Base-by-base conservation (phyloP, 495 filamentous ascomycete genomes). In the Penicillium paradoxum region DNA sequence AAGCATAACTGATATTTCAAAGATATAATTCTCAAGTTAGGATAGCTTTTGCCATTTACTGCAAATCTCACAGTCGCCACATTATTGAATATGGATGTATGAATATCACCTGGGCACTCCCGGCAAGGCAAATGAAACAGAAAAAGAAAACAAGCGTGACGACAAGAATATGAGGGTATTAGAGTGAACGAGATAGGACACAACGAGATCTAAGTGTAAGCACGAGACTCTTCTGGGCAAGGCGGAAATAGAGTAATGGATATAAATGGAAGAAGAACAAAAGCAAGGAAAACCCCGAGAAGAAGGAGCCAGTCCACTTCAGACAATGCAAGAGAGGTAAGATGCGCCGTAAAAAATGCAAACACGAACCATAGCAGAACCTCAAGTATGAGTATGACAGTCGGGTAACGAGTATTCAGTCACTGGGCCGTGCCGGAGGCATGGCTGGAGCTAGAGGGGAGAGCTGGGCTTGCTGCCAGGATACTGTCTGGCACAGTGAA, bases 271-370 rank as follows among this genome's bases (percentile, higher is more conserved):
- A n/a, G 18, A 45, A 17, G 25, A 14, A 18, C 22, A 34, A 33
- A 36, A 13, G 6, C 11, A 42, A 46, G n/a, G 29, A 48, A 39
- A 22, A 34, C 33, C 47, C 37, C 33, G 21, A 38, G 50, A 48
- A 54, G 45, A 53, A 54, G 61, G 53, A 56, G 34, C 61, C 57
- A 56, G 61, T 56, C 58, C 61, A 38, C 50, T 32, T 62, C 55
- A 45, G 51, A 38, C 36, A 57, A 56, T 39, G 50, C 29, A 30
- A 41, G 18, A 55, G 18, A 54, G 17, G 24, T 27, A 41, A 53
- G 43, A 61, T 61, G 45, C 60, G 63, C 60, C 58, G 21, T 32
- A 40, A 54, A 40, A 54, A 45, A 64, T 64, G 63, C 58, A 59
- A 33, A 29, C 36, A 46, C 22, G 9, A 39, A 47, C 57, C 43